phyloP scores from a whole-genome alignment of 208 protist genomes.

The Crithidia bombi region DNA sequence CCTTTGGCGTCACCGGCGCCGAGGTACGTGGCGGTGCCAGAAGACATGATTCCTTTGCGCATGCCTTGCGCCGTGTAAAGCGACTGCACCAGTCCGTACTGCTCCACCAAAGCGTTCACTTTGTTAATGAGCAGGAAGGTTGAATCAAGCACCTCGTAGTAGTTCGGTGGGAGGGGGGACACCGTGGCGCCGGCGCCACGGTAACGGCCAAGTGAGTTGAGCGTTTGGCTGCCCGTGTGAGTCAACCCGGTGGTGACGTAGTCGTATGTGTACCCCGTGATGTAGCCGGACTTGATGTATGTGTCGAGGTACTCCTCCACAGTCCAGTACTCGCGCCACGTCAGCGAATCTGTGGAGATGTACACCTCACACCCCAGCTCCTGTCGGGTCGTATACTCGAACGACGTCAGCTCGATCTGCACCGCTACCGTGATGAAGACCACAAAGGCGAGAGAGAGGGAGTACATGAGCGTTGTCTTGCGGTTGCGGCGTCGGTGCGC shows the following conservation, averaged over 20 bases:
- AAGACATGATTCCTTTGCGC: conserved; percentile 52
- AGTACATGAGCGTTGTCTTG: conserved; percentile 96
- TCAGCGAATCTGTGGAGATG: conserved; percentile 2
- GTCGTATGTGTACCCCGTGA: conserved; percentile 29
- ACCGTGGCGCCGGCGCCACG: conserved; percentile 6
- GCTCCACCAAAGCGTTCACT: conserved; percentile 14
- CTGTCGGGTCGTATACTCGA: conserved; percentile 34
- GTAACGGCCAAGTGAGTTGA: conserved; percentile 50
- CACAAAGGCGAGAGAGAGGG: conserved; percentile 92
- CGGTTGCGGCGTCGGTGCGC: conserved; percentile 92
- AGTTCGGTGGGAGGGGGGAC: conserved; percentile 55
- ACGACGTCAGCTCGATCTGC: conserved; percentile 71
- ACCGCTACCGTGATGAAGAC: conserved; percentile 93
- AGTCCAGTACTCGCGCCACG: conserved; percentile 15
- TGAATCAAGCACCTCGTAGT: conserved; percentile 54
- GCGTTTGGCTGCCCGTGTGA: neutral
- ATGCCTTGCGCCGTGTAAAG: conserved; percentile 49
- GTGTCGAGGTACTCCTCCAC: conserved; percentile 14
- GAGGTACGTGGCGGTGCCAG: conserved; percentile 25
- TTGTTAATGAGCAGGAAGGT: conserved; percentile 41
- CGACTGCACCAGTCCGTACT: conserved; percentile 45
- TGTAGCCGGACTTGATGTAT: conserved; percentile 1
- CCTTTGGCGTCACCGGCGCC: conserved; percentile 21
- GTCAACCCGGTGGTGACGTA: neutral
- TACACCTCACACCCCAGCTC: conserved; percentile 42